These are phyloP conservation scores for Eucalyptus decipiens DNA, from an alignment of 345 rosid genomes.

Conservation along the genomic window DNA sequence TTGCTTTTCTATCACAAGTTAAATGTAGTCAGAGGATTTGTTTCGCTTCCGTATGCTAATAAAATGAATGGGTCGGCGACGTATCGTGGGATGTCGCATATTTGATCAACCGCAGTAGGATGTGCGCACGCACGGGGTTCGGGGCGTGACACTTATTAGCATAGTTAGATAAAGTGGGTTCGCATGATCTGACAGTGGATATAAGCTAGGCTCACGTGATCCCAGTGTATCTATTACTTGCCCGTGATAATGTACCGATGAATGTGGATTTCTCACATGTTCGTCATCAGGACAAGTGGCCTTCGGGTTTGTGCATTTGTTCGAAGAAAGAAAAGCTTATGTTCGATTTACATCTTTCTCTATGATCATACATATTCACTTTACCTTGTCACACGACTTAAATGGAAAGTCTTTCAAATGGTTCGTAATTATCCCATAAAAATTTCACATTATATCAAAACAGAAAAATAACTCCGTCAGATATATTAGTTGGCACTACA, in stretches of 20 bases:
- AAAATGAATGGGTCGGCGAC: too few relatives aligned
- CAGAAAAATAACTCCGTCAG: neutral
- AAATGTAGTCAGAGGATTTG: too few relatives aligned
- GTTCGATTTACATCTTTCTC: neutral
- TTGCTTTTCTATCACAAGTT: too few relatives aligned
- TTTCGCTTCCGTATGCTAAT: too few relatives aligned
- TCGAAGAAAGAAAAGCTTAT: neutral
- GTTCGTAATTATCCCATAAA: neutral
- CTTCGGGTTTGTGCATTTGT: neutral
- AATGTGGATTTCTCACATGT: neutral
- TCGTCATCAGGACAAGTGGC: neutral
- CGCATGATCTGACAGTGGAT: neutral
- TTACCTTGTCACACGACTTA: neutral
- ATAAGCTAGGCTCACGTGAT: neutral
- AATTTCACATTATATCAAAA: neutral
- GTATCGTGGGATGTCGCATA: too few relatives aligned
- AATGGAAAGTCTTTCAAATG: neutral
- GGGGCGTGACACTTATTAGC: neutral
- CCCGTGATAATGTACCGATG: accelerated
- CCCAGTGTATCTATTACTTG: neutral
- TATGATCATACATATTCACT: neutral
- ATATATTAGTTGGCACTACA: neutral
- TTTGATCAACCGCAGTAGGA: too few relatives aligned
- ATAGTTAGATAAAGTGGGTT: neutral
- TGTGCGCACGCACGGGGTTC: too few relatives aligned